Percentiles rank a stretch among this genome's conserved stretches.
These are phyloP conservation scores for Periconia sp. DNA, from an alignment of 2,329 filamentous ascomycete species.

Conservation along the genomic window DNA sequence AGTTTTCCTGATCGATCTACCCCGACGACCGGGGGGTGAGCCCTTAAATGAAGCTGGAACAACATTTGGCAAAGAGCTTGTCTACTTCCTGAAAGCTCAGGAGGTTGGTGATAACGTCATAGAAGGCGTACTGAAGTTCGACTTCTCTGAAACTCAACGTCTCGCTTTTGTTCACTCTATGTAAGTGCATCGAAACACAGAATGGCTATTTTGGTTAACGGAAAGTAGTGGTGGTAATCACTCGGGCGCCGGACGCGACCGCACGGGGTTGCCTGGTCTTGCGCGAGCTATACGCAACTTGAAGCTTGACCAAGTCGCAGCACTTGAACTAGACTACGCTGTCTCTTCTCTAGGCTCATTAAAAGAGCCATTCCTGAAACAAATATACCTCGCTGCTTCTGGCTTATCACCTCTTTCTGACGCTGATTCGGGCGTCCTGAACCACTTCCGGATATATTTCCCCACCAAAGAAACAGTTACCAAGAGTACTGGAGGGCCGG, in stretches of 20 bases:
- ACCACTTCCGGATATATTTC: conserved; percentile 39
- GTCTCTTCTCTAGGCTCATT: conserved; percentile 83
- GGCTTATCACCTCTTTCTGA: conserved; percentile 37
- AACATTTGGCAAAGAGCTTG: conserved; percentile 72
- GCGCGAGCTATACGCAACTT: conserved; percentile 63
- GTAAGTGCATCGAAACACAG: conserved; percentile 55
- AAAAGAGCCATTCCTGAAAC: conserved; percentile 68
- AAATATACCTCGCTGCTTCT: conserved; percentile 63
- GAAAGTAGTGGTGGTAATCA: conserved; percentile 40
- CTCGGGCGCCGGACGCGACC: conserved; percentile 44
- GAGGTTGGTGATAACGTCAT: conserved; percentile 69
- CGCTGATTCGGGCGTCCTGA: background rate
- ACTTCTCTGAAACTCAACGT: conserved; percentile 74
- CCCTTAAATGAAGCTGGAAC: conserved; percentile 46
- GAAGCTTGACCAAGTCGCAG: conserved; percentile 40
- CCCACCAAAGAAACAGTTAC: conserved; percentile 54
- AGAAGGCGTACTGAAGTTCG: conserved; percentile 75
- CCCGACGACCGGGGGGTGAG: conserved; percentile 54
- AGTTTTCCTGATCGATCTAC: conserved; percentile 91
- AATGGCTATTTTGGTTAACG: conserved; percentile 6
- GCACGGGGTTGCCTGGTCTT: conserved; percentile 77
- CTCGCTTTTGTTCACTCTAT: conserved; percentile 87
- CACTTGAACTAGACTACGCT: conserved; percentile 75
- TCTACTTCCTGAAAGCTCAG: conserved; percentile 72
- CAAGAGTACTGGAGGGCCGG: conserved; percentile 66